Percentiles rank a stretch among this genome's conserved stretches.
Conservation (phyloP, 2,329 filamentous ascomycete species). For the Penicillium sp. region DNA sequence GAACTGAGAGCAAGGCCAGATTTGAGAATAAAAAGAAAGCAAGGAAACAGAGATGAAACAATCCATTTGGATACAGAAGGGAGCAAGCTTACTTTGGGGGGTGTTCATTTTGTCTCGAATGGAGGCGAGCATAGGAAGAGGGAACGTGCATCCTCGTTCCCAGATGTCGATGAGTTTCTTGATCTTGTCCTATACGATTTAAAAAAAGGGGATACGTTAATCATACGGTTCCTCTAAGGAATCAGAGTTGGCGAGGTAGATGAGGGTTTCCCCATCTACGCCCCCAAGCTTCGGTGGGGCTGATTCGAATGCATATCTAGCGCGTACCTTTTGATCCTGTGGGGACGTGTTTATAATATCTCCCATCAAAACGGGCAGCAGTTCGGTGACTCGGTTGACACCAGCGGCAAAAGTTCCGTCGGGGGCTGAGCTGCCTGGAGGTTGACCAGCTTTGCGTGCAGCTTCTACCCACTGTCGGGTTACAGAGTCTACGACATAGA, state of each 20-base stretch:
- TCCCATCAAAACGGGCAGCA: conserved; percentile 91
- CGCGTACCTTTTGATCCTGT: conserved; percentile 94
- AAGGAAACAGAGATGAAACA: background rate
- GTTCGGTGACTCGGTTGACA: conserved; percentile 93
- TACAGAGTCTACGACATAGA: conserved; percentile 99
- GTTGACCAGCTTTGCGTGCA: conserved; percentile 81
- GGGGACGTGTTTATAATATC: conserved; percentile 88
- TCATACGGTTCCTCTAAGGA: conserved; percentile 39
- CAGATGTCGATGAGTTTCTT: conserved; percentile 95
- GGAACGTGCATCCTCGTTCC: conserved; percentile 94
- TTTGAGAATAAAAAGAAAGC: background rate
- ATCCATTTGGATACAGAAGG: conserved; percentile 6
- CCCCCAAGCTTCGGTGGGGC: conserved; percentile 17
- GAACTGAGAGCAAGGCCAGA: conserved; percentile 14
- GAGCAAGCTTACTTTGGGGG: conserved; percentile 63
- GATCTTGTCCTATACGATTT: conserved; percentile 85
- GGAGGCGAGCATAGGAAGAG: conserved; percentile 71
- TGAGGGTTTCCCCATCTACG: background rate
- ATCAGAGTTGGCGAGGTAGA: background rate
- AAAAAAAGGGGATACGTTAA: conserved; percentile 50
- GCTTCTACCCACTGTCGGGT: conserved; percentile 98
- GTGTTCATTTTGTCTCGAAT: conserved; percentile 80
- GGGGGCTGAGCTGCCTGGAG: conserved; percentile 75
- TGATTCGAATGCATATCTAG: conserved; percentile 38
- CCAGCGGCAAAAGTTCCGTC: conserved; percentile 94